Conservation (phyloP, 768 basidiomycete genomes). For the Serendipita sp. region DNA sequence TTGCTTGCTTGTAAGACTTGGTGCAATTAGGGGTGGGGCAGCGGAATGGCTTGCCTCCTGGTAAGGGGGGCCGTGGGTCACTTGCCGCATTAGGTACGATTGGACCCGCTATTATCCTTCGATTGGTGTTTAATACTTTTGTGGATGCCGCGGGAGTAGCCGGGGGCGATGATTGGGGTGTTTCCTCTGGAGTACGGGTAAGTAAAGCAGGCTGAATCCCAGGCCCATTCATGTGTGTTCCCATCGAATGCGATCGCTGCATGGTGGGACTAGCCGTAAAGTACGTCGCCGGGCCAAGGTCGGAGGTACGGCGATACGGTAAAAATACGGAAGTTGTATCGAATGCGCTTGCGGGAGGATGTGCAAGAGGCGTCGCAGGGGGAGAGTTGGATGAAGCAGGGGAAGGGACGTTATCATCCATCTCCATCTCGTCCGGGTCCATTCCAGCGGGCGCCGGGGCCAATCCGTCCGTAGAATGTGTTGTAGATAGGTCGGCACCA, state of each 20-base stretch:
- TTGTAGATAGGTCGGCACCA: slow-evolving; percentile 17
- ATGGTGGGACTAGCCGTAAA: not conserved
- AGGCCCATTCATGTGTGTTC: not conserved
- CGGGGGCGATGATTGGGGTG: slow-evolving; percentile 5
- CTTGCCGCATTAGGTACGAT: slow-evolving; percentile 2
- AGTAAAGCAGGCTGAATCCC: slow-evolving; percentile 2
- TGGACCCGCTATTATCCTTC: not conserved
- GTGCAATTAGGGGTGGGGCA: slow-evolving; percentile 93
- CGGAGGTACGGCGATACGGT: slow-evolving; percentile 18
- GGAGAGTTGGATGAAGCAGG: slow-evolving; percentile 30
- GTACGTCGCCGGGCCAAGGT: slow-evolving; percentile 1
- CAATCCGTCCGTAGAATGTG: not conserved
- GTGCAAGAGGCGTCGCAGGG: slow-evolving; percentile 26
- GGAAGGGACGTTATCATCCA: slow-evolving; percentile 20
- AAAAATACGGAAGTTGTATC: slow-evolving; percentile 38
- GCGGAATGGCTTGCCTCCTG: slow-evolving; percentile 17
- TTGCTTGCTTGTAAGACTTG: slow-evolving; percentile 92
- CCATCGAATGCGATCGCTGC: not conserved
- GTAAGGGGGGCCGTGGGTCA: slow-evolving; percentile 1
- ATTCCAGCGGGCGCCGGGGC: slow-evolving; percentile 1
- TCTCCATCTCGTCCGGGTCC: not conserved
- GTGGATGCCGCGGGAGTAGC: not conserved
- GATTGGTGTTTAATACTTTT: not conserved
- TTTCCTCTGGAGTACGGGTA: slow-evolving; percentile 3
- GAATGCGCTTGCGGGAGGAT: slow-evolving; percentile 31